A percentile compares a stretch with the other conserved stretches of the same genome.
These are phyloP conservation scores for Astrephomene gubernaculifera DNA, from an alignment of 139 green algal genomes.

Conservation along the genomic window DNA sequence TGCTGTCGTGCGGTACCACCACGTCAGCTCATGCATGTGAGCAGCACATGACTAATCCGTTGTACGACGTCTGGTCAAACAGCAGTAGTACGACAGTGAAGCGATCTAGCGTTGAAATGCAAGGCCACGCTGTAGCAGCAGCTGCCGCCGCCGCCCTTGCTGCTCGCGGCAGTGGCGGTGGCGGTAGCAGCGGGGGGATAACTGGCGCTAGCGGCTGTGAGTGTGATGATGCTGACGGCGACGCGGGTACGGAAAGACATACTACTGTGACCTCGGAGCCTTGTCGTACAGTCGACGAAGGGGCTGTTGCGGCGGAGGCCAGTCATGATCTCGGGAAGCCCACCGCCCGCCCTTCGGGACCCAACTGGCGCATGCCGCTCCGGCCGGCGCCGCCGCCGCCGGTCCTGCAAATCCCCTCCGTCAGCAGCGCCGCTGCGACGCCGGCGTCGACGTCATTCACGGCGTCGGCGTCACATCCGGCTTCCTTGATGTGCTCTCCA, in stretches of 20 bases:
- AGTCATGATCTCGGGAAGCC: no score
- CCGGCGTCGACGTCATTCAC: background rate
- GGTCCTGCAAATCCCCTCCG: background rate
- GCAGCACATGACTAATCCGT: conserved; percentile 9
- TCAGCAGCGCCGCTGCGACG: background rate
- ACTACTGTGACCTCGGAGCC: no score
- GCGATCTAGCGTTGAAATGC: background rate
- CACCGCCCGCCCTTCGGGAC: background rate
- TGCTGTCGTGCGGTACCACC: background rate
- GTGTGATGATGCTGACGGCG: no score
- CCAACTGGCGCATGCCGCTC: background rate
- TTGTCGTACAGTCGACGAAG: no score
- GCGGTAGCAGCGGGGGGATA: background rate
- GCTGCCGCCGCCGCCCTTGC: conserved; percentile 5
- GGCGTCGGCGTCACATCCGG: background rate
- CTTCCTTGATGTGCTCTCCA: no score
- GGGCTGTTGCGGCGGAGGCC: no score
- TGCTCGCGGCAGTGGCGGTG: background rate
- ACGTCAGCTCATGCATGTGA: background rate
- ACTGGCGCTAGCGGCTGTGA: no score
- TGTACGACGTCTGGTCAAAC: conserved; percentile 27
- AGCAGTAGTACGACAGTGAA: conserved; percentile 25
- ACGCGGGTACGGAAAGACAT: no score
- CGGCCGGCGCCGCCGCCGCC: background rate
- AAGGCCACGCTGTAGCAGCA: background rate